Conservation (phyloP, 1,284 basidiomycete genomes). For the Rhodotorula sp. region DNA sequence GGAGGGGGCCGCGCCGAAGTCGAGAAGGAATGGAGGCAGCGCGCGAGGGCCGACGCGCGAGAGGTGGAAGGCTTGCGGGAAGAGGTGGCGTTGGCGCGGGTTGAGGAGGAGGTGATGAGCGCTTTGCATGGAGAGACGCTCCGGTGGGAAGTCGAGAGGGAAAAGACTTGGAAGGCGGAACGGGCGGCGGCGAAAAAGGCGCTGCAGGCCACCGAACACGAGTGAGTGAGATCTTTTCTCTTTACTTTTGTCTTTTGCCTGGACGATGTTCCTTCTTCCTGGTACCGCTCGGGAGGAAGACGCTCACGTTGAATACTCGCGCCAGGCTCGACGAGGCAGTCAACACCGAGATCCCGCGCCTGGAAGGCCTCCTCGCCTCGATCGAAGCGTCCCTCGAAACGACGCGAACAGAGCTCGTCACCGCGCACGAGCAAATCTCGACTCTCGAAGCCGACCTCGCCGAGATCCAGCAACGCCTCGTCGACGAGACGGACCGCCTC, state of each 20-base stretch:
- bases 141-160: conserved; percentile 6
- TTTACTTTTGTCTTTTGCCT: too few species aligned
- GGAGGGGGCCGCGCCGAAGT: not conserved
- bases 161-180: conserved; percentile 4
- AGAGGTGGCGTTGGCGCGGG: not conserved
- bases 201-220: conserved; percentile 14
- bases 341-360: conserved; percentile 24
- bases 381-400: not conserved
- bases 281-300: not conserved
- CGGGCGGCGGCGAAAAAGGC: conserved; percentile 7
- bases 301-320: not conserved
- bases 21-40: conserved; percentile 40
- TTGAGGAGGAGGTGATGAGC: not conserved
- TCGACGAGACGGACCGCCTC: conserved; percentile 13
- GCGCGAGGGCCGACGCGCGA: conserved; percentile 31
- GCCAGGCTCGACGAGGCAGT: conserved; percentile 26
- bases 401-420: not conserved
- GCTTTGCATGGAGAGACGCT: not conserved
- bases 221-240: conserved; percentile 7
- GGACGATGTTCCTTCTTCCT: too few species aligned
- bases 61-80: conserved; percentile 21
- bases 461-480: conserved; percentile 9
- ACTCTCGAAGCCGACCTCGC: conserved; percentile 6
- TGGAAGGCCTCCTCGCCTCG: conserved; percentile 9
- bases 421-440: not conserved